Conservation (phyloP, 176 grass and related monocot species). For the Musa acuminata region DNA sequence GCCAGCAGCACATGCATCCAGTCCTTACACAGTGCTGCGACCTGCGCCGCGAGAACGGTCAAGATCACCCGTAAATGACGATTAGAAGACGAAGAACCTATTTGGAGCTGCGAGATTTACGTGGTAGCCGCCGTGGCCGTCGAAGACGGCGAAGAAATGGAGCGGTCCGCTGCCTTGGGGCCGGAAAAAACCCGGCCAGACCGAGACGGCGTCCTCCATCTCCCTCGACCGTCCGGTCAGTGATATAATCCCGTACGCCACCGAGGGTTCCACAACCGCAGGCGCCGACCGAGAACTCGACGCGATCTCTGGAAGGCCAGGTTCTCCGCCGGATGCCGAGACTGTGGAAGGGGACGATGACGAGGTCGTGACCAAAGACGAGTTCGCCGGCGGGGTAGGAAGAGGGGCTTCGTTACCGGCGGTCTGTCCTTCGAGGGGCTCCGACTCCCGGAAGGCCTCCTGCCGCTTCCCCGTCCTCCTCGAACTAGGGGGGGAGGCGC, state of each 20-base stretch:
- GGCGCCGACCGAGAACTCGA: neutral
- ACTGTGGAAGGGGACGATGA: neutral
- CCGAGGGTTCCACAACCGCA: neutral
- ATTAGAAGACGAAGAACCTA: neutral
- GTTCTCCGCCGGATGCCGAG: neutral
- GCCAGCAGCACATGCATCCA: slow-evolving; percentile 61
- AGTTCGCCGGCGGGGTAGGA: neutral
- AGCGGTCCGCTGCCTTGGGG: slow-evolving; percentile 36
- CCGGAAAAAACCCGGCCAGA: slow-evolving; percentile 31
- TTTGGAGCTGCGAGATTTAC: slow-evolving; percentile 24
- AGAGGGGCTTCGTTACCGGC: neutral
- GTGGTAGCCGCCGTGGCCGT: slow-evolving; percentile 65
- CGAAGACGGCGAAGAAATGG: slow-evolving; percentile 91
- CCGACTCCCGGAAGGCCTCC: neutral
- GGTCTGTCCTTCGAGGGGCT: neutral
- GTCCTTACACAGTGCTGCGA: slow-evolving; percentile 51
- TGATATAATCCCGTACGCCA: slow-evolving; percentile 49
- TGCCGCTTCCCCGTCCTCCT: neutral
- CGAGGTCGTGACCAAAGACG: neutral
- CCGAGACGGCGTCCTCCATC: slow-evolving; percentile 73
- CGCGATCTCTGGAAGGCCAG: neutral
- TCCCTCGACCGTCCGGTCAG: slow-evolving; percentile 47
- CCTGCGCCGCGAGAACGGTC: slow-evolving; percentile 26
- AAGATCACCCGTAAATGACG: neutral
- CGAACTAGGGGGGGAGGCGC: neutral